Conservation (phyloP, 2,329 filamentous ascomycete species). For the Colletotrichum magnum region DNA sequence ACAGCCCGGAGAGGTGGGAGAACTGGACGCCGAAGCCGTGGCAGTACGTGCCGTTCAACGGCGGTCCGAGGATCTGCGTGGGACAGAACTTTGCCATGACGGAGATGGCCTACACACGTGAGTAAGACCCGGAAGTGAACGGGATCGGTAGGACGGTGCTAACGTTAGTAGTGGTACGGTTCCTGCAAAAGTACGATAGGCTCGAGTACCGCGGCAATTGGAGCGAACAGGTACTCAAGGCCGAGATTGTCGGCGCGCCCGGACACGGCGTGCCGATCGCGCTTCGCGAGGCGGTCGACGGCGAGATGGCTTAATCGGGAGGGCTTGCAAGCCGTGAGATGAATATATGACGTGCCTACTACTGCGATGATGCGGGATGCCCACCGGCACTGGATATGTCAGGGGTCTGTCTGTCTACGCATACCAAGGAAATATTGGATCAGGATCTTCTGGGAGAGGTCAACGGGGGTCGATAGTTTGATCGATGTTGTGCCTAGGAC, state of each 20-base stretch:
- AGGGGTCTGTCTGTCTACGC: not conserved
- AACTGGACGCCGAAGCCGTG: constrained; percentile 65
- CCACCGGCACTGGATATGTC: not conserved
- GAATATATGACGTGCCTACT: too few relatives aligned
- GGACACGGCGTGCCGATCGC: constrained; percentile 59
- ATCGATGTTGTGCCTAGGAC: constrained; percentile 1
- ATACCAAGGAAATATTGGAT: not conserved
- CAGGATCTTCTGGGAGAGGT: not conserved
- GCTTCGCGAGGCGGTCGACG: constrained; percentile 49
- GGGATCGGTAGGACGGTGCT: not conserved
- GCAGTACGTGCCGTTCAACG: constrained; percentile 63
- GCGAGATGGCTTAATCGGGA: constrained; percentile 33
- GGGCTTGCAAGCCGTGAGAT: not conserved
- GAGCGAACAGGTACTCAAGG: constrained; percentile 59
- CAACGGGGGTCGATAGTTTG: constrained; percentile 19
- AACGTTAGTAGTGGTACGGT: constrained; percentile 54
- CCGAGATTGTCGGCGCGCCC: constrained; percentile 60
- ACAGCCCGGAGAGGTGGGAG: constrained; percentile 66
- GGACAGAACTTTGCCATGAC: constrained; percentile 73
- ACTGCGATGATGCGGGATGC: not conserved
- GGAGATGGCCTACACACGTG: constrained; percentile 67
- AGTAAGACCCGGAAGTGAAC: constrained; percentile 41
- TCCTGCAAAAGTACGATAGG: constrained; percentile 72
- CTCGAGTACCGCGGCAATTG: constrained; percentile 65
- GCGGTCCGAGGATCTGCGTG: constrained; percentile 57